Evolutionary conservation across 257 asterid species (phyloP).

Genomic region (Solanum verrucosum): DNA sequence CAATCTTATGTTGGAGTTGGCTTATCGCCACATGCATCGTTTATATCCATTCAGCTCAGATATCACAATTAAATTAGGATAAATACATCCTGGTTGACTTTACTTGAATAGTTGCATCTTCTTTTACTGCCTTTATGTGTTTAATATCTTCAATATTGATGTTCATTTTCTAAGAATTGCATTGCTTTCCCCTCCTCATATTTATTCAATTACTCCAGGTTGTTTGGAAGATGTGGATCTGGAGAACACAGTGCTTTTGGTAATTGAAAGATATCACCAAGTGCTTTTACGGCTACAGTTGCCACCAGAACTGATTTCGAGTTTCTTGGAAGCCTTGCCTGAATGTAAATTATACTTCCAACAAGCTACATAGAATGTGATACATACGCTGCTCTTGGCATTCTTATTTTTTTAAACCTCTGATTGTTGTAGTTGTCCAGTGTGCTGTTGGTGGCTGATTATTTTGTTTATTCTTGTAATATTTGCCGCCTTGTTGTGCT

Average conservation of each 20-base stretch:
- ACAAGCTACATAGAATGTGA: not conserved
- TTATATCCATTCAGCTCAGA: not conserved
- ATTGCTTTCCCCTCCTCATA: not conserved
- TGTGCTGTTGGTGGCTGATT: not conserved
- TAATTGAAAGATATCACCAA: conserved; percentile 9
- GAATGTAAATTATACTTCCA: conserved; percentile 16
- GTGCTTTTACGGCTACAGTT: conserved; percentile 9
- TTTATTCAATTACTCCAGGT: conserved; percentile 8
- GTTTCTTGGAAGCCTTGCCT: conserved; percentile 21
- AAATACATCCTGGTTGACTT: not conserved
- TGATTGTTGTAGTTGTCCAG: not conserved
- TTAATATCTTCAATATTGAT: not conserved
- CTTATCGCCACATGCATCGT: not conserved
- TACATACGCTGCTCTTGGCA: not conserved
- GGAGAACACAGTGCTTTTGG: conserved; percentile 10
- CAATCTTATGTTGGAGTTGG: not conserved
- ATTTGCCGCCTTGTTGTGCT: not conserved
- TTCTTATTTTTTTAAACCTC: not conserved
- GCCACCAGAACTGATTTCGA: conserved; percentile 11
- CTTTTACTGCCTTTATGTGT: not conserved
- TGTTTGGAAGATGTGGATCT: conserved; percentile 18
- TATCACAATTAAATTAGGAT: not conserved
- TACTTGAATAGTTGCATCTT: not conserved
- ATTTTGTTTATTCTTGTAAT: not conserved
- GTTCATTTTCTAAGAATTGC: not conserved